Base-by-base conservation (phyloP, 2,329 filamentous ascomycete genomes). In the Phyllachora maydis region DNA sequence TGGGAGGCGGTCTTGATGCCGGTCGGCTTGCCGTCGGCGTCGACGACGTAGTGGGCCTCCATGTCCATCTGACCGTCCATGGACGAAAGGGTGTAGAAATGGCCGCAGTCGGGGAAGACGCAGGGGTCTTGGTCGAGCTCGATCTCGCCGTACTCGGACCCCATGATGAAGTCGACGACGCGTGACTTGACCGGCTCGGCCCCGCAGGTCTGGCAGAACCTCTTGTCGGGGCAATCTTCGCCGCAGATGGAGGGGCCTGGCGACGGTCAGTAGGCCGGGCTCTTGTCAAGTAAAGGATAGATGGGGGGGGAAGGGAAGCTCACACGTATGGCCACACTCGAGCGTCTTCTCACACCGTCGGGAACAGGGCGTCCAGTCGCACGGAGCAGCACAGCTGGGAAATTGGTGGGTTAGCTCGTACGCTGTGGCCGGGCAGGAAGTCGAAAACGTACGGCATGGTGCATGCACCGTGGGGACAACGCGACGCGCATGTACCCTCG, bases 301-400 rank as follows among this genome's bases (percentile, higher is more conserved):
- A n/a, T n/a, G n/a, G n/a, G n/a, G n/a, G n/a, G n/a, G n/a, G n/a
- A n/a, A n/a, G n/a, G n/a, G n/a, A n/a, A n/a, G n/a, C n/a, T n/a
- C n/a, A n/a, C 49, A 78, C 36, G 52, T 59, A 38, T 77, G 69
- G 1, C 63, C 62, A 35, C 72, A 78, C 0, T 14, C 11, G 4
- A 78, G 40, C 0, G 28, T 10, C 14, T 59, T 48, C 3, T 46
- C 35, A 35, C 73, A 81, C 6, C 71, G 51, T 32, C 53, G 40
- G 2, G 58, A 59, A 37, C 72, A 81, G 2, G 73, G 74, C 0
- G 76, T 36, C 44, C 65, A 59, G 31, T 74, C 51, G 36, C 72
- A 81, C 0, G 73, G 71, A 0, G 61, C 71, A 1, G 67, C 66
- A 30, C 73, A 78, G 3, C n/a, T n/a, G n/a, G n/a, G n/a, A n/a